phyloP scores from a whole-genome alignment of 768 basidiomycete species.

The Boletus tomentosulus region DNA sequence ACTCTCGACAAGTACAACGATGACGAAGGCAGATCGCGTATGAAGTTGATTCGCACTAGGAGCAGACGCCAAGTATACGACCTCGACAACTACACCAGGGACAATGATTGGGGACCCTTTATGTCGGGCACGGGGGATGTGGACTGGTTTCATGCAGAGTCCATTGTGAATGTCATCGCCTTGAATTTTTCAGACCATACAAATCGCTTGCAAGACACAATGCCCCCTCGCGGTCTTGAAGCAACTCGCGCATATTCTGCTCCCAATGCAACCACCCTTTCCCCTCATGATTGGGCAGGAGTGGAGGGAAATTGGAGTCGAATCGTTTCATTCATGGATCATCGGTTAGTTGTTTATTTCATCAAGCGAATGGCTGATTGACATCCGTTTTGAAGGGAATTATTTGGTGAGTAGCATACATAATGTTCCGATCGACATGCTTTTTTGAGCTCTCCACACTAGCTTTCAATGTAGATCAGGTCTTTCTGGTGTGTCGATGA shows the following conservation, averaged over 20 bases:
- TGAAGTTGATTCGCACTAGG: constrained; percentile 36
- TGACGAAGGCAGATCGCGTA: constrained; percentile 19
- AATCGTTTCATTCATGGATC: constrained; percentile 74
- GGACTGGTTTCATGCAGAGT: constrained; percentile 56
- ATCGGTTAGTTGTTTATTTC: constrained; percentile 36
- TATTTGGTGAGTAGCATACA: constrained; percentile 17
- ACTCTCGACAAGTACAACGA: constrained; percentile 35
- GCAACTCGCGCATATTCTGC: constrained; percentile 54
- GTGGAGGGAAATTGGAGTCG: constrained; percentile 73
- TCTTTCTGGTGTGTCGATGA: not conserved
- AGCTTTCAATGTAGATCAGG: constrained; percentile 49
- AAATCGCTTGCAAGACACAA: constrained; percentile 30
- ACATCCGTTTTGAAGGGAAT: constrained; percentile 14
- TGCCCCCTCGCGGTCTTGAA: constrained; percentile 50
- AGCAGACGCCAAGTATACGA: constrained; percentile 59
- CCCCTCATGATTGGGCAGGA: constrained; percentile 63
- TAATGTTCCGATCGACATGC: not conserved
- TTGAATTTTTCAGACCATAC: constrained; percentile 50
- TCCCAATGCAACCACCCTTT: constrained; percentile 34
- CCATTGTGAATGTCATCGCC: constrained; percentile 48
- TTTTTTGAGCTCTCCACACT: not conserved
- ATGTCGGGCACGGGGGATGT: constrained; percentile 33
- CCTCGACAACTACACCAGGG: constrained; percentile 50
- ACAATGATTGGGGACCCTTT: constrained; percentile 57
- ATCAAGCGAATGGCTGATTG: constrained; percentile 30